Conservation (phyloP, 495 filamentous ascomycete genomes). For the Xylona heveae region DNA sequence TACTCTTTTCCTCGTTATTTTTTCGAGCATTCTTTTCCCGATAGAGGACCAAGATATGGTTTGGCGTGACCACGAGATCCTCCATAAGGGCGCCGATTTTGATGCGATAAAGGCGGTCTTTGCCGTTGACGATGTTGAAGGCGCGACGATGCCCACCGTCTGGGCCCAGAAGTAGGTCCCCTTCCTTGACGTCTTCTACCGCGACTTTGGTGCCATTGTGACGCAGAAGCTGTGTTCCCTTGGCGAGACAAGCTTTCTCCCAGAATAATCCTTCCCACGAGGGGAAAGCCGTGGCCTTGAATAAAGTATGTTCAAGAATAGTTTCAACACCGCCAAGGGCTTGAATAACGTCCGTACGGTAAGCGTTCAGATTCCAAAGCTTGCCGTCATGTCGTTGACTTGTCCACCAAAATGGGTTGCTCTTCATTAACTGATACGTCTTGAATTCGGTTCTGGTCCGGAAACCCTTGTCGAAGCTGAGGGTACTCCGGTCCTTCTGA, state of each 20-base stretch:
- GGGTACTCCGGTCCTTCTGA: slow-evolving; percentile 94
- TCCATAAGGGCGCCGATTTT: slow-evolving; percentile 17
- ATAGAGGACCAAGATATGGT: slow-evolving; percentile 25
- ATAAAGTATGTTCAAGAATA: slow-evolving; percentile 92
- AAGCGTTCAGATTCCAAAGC: slow-evolving; percentile 95
- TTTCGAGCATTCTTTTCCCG: slow-evolving; percentile 10
- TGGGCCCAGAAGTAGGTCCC: slow-evolving; percentile 24
- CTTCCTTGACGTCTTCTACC: slow-evolving; percentile 26
- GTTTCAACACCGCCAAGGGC: slow-evolving; percentile 98
- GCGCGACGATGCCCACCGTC: slow-evolving; percentile 23
- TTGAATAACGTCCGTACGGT: slow-evolving; percentile 96
- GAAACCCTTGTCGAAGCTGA: slow-evolving; percentile 99
- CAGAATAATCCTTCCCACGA: slow-evolving; percentile 99
- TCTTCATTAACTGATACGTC: slow-evolving; percentile 97
- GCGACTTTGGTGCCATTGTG: slow-evolving; percentile 20
- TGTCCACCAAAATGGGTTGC: slow-evolving; percentile 99
- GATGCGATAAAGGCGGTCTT: slow-evolving; percentile 23
- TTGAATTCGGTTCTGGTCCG: slow-evolving; percentile 93
- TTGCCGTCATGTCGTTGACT: slow-evolving; percentile 96
- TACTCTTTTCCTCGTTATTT: slow-evolving; percentile 3
- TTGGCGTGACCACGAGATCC: slow-evolving; percentile 24
- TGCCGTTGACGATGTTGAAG: slow-evolving; percentile 24
- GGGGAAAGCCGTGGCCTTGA: slow-evolving; percentile 97
- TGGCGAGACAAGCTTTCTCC: slow-evolving; percentile 52
- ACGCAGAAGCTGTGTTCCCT: slow-evolving; percentile 18